Conservation (phyloP, 805 yeast genomes). For the Starmerella floris region DNA sequence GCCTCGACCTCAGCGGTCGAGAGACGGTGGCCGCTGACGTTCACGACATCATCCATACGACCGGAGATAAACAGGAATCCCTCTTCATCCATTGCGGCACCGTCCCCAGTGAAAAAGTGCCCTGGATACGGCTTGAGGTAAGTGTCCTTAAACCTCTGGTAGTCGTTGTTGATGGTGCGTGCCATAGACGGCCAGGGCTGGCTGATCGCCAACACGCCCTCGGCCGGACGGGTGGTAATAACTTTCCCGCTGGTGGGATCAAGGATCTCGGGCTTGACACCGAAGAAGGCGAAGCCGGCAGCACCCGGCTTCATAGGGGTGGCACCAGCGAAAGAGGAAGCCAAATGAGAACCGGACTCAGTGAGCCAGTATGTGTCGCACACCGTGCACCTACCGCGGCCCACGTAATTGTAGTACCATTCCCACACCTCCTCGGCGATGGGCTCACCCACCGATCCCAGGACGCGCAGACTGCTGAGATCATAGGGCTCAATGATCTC, state of each 20-base stretch:
- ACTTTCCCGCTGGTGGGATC: conserved; percentile 89
- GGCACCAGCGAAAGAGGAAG: conserved; percentile 89
- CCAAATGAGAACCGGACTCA: conserved; percentile 90
- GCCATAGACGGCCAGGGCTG: conserved; percentile 98
- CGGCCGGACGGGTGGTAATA: conserved; percentile 75
- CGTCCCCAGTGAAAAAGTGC: conserved; percentile 93
- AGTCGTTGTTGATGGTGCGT: conserved; percentile 84
- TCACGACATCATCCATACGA: conserved; percentile 96
- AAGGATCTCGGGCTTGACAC: conserved; percentile 77
- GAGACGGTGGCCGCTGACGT: conserved; percentile 92
- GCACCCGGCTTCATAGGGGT: conserved; percentile 95
- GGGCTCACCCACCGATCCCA: conserved; percentile 98
- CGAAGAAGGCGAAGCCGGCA: conserved; percentile 93
- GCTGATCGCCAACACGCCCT: conserved; percentile 86
- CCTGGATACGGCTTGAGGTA: conserved; percentile 89
- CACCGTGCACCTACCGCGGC: conserved; percentile 77
- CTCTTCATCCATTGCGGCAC: conserved; percentile 93
- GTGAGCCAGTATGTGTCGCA: conserved; percentile 99
- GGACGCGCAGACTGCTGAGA: conserved; percentile 71
- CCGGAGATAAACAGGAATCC: conserved; percentile 98
- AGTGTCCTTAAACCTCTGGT: conserved; percentile 75
- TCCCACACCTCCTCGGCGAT: conserved; percentile 97
- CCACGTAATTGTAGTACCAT: conserved; percentile 90
- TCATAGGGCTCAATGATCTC: conserved; percentile 69
- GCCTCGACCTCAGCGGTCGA: conserved; percentile 98